Percentiles rank a stretch among this genome's conserved stretches.
Evolutionary conservation across 2,329 filamentous ascomycete species (phyloP).

Genomic region (Colletotrichum sp.): DNA sequence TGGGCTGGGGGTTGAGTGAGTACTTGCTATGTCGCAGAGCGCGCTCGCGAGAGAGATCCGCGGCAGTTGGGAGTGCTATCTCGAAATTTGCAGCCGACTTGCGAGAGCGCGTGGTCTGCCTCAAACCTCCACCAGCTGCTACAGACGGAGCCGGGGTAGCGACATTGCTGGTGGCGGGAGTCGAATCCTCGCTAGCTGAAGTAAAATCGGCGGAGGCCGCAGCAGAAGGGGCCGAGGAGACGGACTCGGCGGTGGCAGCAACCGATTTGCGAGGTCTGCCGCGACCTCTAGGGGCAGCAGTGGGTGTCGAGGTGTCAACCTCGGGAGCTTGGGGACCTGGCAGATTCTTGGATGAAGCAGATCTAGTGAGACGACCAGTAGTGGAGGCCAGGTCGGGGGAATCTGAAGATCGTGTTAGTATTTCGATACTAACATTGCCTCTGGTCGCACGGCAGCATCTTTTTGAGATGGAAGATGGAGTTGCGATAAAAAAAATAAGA

Average conservation of each 20-base stretch:
- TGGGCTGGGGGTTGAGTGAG: slow-evolving; percentile 43
- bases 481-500: neutral
- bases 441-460: neutral
- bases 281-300: slow-evolving; percentile 28
- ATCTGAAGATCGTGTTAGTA: neutral
- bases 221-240: slow-evolving; percentile 39
- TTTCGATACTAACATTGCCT: neutral
- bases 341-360: slow-evolving; percentile 17
- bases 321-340: neutral
- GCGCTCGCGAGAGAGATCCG: slow-evolving; percentile 44
- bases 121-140: slow-evolving; percentile 20
- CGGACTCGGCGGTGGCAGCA: slow-evolving; percentile 31
- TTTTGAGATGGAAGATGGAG: neutral
- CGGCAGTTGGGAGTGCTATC: slow-evolving; percentile 35
- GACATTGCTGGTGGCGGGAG: slow-evolving; percentile 47
- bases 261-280: slow-evolving; percentile 32
- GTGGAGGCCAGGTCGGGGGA: neutral
- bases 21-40: slow-evolving; percentile 55
- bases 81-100: slow-evolving; percentile 35
- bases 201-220: slow-evolving; percentile 36
- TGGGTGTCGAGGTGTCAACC: neutral
- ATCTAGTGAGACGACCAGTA: slow-evolving; percentile 16
- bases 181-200: slow-evolving; percentile 44
- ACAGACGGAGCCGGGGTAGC: slow-evolving; percentile 40
- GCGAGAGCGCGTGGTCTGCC: slow-evolving; percentile 15